Conservation (phyloP, 2,329 filamentous ascomycete genomes). For the Periconia sp. region DNA sequence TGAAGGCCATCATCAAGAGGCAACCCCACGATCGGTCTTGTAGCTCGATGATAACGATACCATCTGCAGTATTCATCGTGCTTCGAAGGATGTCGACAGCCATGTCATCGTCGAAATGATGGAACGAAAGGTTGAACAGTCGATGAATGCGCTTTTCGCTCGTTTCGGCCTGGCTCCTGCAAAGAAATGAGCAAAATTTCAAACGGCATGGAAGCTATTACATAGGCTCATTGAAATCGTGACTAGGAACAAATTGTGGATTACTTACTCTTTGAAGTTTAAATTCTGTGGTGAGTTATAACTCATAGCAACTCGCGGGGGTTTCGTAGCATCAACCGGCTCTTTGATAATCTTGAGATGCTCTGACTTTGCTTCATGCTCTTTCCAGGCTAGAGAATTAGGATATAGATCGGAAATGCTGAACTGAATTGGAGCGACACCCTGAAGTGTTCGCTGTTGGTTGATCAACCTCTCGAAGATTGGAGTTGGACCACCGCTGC, state of each 20-base stretch:
- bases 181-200: background rate
- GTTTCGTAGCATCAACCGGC: constrained; percentile 69
- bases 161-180: background rate
- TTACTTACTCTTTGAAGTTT: background rate
- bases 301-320: constrained; percentile 50
- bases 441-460: constrained; percentile 16
- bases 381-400: constrained; percentile 45
- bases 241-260: background rate
- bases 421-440: constrained; percentile 41
- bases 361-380: constrained; percentile 30
- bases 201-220: too few relatives aligned
- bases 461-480: constrained; percentile 45
- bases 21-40: constrained; percentile 61
- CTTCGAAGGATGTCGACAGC: constrained; percentile 68
- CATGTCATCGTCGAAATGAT: constrained; percentile 73
- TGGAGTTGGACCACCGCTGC: constrained; percentile 74
- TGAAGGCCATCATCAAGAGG: constrained; percentile 38
- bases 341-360: constrained; percentile 65
- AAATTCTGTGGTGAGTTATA: background rate
- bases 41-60: constrained; percentile 76
- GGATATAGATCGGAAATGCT: constrained; percentile 49
- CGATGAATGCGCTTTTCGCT: constrained; percentile 61
- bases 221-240: background rate
- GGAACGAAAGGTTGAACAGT: constrained; percentile 76
- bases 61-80: constrained; percentile 69